phyloP scores from a whole-genome alignment of 139 green algal genomes.

The Chlorella sorokiniana region DNA sequence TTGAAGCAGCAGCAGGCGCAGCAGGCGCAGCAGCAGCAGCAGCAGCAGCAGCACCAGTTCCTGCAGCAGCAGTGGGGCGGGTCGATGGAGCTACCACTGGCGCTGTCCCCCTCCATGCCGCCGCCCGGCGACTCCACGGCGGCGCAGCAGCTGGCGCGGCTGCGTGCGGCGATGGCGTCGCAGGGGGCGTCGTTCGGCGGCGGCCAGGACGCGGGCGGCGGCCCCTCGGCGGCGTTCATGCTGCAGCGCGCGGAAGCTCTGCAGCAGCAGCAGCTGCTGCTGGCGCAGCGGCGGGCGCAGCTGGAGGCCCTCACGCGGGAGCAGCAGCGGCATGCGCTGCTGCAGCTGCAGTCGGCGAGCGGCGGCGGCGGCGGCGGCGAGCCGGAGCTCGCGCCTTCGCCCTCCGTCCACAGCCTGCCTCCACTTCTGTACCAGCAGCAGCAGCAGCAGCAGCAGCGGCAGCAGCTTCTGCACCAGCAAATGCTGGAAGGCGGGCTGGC shows the following conservation, averaged over 20 bases:
- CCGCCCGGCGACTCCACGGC: background rate
- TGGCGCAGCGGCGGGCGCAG: background rate
- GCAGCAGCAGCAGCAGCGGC: background rate
- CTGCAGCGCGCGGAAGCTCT: background rate
- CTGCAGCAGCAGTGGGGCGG: background rate
- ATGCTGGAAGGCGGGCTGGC: background rate
- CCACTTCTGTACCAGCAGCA: background rate
- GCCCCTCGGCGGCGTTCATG: too few species aligned
- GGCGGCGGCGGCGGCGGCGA: background rate
- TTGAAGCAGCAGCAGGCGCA: background rate
- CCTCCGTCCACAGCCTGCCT: background rate
- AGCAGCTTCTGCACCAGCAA: background rate
- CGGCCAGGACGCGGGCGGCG: too few species aligned
- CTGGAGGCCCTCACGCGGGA: background rate
- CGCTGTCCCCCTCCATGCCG: background rate
- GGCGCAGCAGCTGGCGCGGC: too few species aligned
- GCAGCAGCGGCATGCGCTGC: background rate
- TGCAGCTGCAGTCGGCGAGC: background rate
- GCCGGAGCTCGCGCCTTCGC: background rate
- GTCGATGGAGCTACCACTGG: background rate
- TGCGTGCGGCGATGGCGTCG: too few species aligned
- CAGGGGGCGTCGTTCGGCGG: too few species aligned
- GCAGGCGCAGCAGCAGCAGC: background rate
- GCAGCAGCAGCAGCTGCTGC: background rate
- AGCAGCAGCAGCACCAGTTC: background rate